Conservation (phyloP, 192 early-diverging fungal genomes). For the Gryganskiella cystojenkinii region DNA sequence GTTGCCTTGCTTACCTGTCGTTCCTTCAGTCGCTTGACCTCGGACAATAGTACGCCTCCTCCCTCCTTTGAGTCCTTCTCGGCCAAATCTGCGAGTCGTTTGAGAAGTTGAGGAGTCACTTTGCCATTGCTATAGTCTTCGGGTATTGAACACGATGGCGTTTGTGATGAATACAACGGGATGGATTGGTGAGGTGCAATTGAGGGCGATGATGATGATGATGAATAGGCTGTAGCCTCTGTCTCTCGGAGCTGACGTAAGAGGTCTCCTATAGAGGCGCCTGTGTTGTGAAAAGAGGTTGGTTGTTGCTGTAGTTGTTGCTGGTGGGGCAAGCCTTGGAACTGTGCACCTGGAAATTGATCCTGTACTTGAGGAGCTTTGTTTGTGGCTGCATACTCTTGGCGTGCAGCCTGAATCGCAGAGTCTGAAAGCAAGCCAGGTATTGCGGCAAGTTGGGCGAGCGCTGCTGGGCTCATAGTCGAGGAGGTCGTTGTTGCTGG, state of each 20-base stretch:
- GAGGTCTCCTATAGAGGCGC: constrained; percentile 1
- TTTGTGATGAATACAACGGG: background rate
- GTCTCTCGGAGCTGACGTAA: constrained; percentile 23
- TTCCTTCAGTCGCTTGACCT: constrained; percentile 19
- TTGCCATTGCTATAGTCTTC: constrained; percentile 45
- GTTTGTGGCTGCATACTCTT: constrained; percentile 23
- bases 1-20: constrained; percentile 8
- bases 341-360: background rate
- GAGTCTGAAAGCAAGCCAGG: constrained; percentile 46
- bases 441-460: constrained; percentile 32
- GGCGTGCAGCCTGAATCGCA: constrained; percentile 36
- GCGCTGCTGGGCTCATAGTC: constrained; percentile 13
- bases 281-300: background rate
- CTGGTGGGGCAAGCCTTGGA: background rate
- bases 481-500: background rate
- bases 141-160: background rate
- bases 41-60: constrained; percentile 3
- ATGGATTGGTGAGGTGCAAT: background rate
- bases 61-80: constrained; percentile 28
- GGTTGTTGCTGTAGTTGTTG: constrained; percentile 2
- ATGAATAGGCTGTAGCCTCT: background rate
- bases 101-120: constrained; percentile 42
- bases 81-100: constrained; percentile 19
- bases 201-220: background rate
- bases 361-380: background rate